Base-by-base conservation (phyloP, 2,329 filamentous ascomycete genomes). In the Pseudogymnoascus sp. region DNA sequence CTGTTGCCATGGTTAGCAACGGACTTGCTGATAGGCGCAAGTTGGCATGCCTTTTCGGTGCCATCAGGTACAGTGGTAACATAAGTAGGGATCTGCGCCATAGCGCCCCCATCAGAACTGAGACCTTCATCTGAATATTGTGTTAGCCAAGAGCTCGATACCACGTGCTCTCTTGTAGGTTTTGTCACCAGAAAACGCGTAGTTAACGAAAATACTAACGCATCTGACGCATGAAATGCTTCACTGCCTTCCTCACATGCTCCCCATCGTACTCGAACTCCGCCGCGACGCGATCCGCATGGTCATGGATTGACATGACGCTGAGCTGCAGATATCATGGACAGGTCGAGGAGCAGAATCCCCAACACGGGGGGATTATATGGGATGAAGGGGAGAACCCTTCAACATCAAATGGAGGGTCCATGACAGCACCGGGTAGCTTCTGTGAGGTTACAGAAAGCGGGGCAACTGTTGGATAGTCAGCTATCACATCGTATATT, bases 31-130 rank as follows among this genome's bases (percentile, higher is more conserved):
- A 20, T 54, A 30, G n/a, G 28, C 9, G n/a, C 25, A 35, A 38
- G 9, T 28, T 37, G 20, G 20, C 68, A 69, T 77, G 93, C 91
- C 87, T 97, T 96, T 77, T 99, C 94, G 3, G 92, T 97, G 69
- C 94, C 94, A 81, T 97, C 94, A 71, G 94, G 94, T 28, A 97
- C 92, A 35, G 85, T 88, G 1, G 94, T 97, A 67, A 99, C 93
- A 75, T 96, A 99, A 41, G 92, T 96, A 6, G 94, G 94, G 70
- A 99, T 97, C 78, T 97, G 94, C 77, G 89, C 93, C 78, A 99
- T 77, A 67, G 88, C 91, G 32, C 90, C 87, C 64, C 87, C 87
- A 68, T 92, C 85, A 69, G 87, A 85, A 63, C 84, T 77, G 66
- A 97, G 78, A 28, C 94, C 94, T 78, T 96, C 89, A 66, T 88